Percentiles rank a stretch among this genome's conserved stretches.
Evolutionary conservation across 805 yeast genomes (phyloP).

Genomic region (Ogataea wickerhamii): DNA sequence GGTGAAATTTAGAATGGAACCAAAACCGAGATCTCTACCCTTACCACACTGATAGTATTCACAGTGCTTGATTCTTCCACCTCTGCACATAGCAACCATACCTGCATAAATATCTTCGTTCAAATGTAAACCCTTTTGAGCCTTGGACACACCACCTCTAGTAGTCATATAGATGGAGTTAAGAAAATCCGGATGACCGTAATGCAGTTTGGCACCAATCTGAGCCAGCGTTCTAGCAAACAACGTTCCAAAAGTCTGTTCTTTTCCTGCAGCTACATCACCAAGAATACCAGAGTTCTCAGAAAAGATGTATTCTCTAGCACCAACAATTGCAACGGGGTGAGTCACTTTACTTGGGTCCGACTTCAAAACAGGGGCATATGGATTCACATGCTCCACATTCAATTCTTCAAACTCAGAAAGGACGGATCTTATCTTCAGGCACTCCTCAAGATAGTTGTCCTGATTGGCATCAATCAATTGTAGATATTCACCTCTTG

Average conservation of each 20-base stretch:
- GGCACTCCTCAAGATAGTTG: conserved; percentile 80
- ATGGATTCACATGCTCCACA: conserved; percentile 76
- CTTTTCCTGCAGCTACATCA: conserved; percentile 89
- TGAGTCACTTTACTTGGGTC: conserved; percentile 49
- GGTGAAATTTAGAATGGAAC: conserved; percentile 79
- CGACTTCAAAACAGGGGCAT: conserved; percentile 64
- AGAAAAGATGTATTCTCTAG: conserved; percentile 83
- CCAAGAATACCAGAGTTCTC: conserved; percentile 83
- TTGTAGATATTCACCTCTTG: conserved; percentile 83
- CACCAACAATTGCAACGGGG: conserved; percentile 85
- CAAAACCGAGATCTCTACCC: conserved; percentile 86
- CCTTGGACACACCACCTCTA: conserved; percentile 85
- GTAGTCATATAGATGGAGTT: conserved; percentile 75
- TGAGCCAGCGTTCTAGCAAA: conserved; percentile 81
- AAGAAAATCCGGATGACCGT: conserved; percentile 86
- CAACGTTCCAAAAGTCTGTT: conserved; percentile 83
- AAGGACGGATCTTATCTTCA: conserved; percentile 74
- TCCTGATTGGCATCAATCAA: conserved; percentile 86
- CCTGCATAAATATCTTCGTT: conserved; percentile 90
- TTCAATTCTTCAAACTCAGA: conserved; percentile 80
- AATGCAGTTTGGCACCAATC: conserved; percentile 82
- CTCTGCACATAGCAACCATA: conserved; percentile 77
- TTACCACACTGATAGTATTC: conserved; percentile 89
- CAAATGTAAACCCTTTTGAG: conserved; percentile 80
- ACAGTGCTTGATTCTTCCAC: conserved; percentile 85